Percentiles rank a stretch among this genome's conserved stretches.
These are phyloP conservation scores for Scedosporium boydii DNA, from an alignment of 2,329 filamentous ascomycete genomes.

Conservation along the genomic window DNA sequence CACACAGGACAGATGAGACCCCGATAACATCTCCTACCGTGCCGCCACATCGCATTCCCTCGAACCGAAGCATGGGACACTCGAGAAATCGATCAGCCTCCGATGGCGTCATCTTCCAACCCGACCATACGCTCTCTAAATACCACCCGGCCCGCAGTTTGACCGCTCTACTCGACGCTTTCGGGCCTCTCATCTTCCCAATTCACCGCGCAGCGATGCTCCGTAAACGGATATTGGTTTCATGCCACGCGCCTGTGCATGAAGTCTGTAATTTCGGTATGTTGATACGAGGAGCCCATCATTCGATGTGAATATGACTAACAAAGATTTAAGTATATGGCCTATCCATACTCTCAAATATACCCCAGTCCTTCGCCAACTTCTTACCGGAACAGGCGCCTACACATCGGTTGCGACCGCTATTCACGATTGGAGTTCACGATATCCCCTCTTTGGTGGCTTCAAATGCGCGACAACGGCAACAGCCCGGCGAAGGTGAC, in stretches of 20 bases:
- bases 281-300: conserved; percentile 11
- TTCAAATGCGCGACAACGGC: background rate
- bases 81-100: conserved; percentile 50
- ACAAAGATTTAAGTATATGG: conserved; percentile 62
- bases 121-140: conserved; percentile 58
- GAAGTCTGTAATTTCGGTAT: conserved; percentile 81
- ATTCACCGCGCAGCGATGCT: conserved; percentile 80
- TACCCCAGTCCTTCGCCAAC: conserved; percentile 65
- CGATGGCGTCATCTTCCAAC: conserved; percentile 49
- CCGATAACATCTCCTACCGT: conserved; percentile 42
- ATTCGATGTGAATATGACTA: background rate
- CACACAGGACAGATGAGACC: conserved; percentile 23
- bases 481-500: background rate
- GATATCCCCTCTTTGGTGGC: conserved; percentile 70
- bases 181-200: conserved; percentile 87
- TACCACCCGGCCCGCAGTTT: conserved; percentile 85
- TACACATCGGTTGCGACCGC: conserved; percentile 59
- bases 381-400: conserved; percentile 54
- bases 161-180: conserved; percentile 64
- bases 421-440: conserved; percentile 91
- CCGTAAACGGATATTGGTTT: conserved; percentile 79
- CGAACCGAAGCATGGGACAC: conserved; percentile 29
- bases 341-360: conserved; percentile 83
- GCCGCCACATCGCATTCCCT: conserved; percentile 26
- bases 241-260: conserved; percentile 78